Evolutionary conservation across 208 protist species (phyloP), one percentile per base, ranked within the genome.

Genomic region (Novymonas esmeraldas): DNA sequence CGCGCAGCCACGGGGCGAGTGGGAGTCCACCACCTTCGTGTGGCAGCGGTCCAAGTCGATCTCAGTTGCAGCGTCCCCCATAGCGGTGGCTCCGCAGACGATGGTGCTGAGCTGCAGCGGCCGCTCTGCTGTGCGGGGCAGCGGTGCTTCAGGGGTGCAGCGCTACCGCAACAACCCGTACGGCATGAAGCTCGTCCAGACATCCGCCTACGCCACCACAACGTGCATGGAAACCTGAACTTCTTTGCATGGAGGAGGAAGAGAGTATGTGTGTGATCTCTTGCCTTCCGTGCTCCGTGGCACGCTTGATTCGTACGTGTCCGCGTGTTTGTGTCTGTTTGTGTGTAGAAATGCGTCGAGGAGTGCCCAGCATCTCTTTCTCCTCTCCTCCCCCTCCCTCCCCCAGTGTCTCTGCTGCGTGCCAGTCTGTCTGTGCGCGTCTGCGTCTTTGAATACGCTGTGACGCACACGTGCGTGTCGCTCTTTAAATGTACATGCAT

Each of bases 151-250:
- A 4, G 58, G 57, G 13, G 55, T 59, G 42, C 34, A 44, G 28
- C 70, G 76, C 26, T 82, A 78, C 50, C 70, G 76, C 29, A 71
- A 82, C 50, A 82, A 82, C 57, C 76, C 76, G 18, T 82, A 82
- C 55, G 66, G 69, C 14, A 64, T 75, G 61, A 60, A 14, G 29
- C 34, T 75, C 14, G 36, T 68, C 2, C 22, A 57, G 7, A 46
- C 58, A 18, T 38, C 18, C 22, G 31, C 59, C 11, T 42, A 31
- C 24, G 4, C 42, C 44, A 33, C 24, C 22, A n/a, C 54, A 0
- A 7, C 18, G 29, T 38, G 14, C 29, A n/a, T 56, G 29, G 18
- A 39, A 6, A 38, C 7, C 50, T 56, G 50, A 59, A 18, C 16
- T 28, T 14, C 7, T 39, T 11, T 11, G 36, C 36, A 41, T n/a